Percentiles rank a stretch among this genome's conserved stretches.
These are phyloP conservation scores for Rhamnella rubrinervis DNA, from an alignment of 331 rosid species.

Conservation along the genomic window DNA sequence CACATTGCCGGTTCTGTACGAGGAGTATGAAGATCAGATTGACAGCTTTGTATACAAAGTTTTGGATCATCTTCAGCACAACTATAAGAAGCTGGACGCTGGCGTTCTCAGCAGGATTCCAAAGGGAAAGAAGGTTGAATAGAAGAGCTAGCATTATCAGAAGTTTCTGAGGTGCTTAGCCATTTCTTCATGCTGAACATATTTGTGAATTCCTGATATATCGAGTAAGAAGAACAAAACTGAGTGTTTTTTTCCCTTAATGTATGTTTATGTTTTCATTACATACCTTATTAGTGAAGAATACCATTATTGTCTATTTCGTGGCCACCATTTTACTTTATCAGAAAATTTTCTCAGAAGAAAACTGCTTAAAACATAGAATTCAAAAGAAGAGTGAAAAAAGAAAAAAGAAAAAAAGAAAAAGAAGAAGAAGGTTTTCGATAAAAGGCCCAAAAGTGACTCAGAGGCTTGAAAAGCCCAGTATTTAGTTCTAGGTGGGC, in stretches of 20 bases:
- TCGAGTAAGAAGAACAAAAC: too few relatives aligned
- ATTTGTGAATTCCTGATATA: too few relatives aligned
- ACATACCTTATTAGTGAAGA: neutral
- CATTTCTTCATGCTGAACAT: too few relatives aligned
- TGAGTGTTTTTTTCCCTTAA: neutral
- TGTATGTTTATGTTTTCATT: neutral
- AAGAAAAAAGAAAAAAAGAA: too few relatives aligned
- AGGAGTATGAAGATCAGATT: slow-evolving; percentile 71
- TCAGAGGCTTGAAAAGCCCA: too few relatives aligned
- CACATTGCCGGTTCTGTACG: slow-evolving; percentile 82
- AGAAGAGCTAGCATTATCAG: slow-evolving; percentile 20
- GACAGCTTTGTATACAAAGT: slow-evolving; percentile 61
- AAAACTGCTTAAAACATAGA: too few relatives aligned
- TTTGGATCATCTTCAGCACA: slow-evolving; percentile 46
- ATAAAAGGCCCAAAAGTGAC: too few relatives aligned
- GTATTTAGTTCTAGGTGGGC: too few relatives aligned
- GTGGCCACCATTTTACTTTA: slow-evolving; percentile 3
- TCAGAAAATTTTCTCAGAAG: neutral
- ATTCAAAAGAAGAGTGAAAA: too few relatives aligned
- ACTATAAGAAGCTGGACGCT: slow-evolving; percentile 55
- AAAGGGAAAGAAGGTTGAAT: slow-evolving; percentile 73
- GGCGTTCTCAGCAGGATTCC: slow-evolving; percentile 78
- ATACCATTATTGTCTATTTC: too few relatives aligned
- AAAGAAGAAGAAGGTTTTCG: too few relatives aligned
- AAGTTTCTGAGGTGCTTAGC: too few relatives aligned